Percentiles rank a stretch among this genome's conserved stretches.
Evolutionary conservation across 805 yeast species (phyloP).

Genomic region (Cyberlindnera subsufficiens): DNA sequence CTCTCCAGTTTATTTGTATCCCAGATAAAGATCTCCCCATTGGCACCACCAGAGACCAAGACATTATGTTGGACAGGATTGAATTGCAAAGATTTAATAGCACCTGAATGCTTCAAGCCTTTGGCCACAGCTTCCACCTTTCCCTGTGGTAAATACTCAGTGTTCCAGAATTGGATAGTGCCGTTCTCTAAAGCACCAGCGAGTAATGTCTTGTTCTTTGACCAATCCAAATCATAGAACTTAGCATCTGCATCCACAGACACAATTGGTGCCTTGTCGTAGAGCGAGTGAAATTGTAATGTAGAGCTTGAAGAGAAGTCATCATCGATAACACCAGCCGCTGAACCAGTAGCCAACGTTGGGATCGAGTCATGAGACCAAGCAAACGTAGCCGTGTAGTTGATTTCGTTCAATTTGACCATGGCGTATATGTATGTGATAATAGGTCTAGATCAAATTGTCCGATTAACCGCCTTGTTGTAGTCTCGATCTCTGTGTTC

Average conservation of each 20-base stretch:
- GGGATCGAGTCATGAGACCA: constrained; percentile 83
- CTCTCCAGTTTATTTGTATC: constrained; percentile 64
- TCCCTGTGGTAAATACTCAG: constrained; percentile 38
- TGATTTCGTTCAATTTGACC: constrained; percentile 82
- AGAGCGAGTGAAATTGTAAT: constrained; percentile 74
- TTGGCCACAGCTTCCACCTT: constrained; percentile 46
- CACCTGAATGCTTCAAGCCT: constrained; percentile 55
- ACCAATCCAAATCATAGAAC: constrained; percentile 85
- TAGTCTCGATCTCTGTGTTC: too few relatives aligned
- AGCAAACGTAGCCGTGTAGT: constrained; percentile 89
- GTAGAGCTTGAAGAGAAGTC: constrained; percentile 73
- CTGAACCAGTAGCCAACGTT: constrained; percentile 80
- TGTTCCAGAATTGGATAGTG: constrained; percentile 71
- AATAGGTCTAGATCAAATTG: too few relatives aligned
- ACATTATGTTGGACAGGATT: constrained; percentile 67
- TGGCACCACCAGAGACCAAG: constrained; percentile 82
- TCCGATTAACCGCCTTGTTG: too few relatives aligned
- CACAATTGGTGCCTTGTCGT: constrained; percentile 33
- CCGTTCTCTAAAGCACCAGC: constrained; percentile 93
- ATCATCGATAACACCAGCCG: constrained; percentile 93
- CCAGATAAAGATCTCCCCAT: constrained; percentile 88
- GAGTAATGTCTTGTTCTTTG: constrained; percentile 53
- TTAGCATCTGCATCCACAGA: constrained; percentile 47
- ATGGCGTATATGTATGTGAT: constrained; percentile 17
- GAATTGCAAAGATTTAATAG: constrained; percentile 71